Percentiles rank a stretch among this genome's conserved stretches.
These are phyloP conservation scores for Blastosporella zonata DNA, from an alignment of 1,284 basidiomycete species.

Conservation along the genomic window DNA sequence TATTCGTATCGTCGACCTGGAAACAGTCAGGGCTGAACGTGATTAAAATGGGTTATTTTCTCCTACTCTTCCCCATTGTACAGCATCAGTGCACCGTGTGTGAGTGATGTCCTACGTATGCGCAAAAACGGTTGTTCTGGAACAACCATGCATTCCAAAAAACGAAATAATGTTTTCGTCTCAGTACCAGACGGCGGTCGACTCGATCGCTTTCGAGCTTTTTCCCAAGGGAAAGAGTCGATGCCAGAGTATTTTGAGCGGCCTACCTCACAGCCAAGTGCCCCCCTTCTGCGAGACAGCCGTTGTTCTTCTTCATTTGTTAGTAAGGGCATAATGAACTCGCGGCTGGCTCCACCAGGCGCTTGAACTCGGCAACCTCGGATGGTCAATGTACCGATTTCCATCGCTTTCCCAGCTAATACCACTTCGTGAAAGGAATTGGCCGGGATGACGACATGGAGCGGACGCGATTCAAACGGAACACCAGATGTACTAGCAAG, in stretches of 20 bases:
- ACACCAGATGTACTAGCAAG: conserved; percentile 75
- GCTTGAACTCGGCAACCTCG: conserved; percentile 80
- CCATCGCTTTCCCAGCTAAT: conserved; percentile 65
- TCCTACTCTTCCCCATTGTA: conserved; percentile 88
- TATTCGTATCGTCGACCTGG: conserved; percentile 76
- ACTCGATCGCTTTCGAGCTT: conserved; percentile 36
- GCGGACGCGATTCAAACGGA: conserved; percentile 63
- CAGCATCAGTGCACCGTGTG: conserved; percentile 89
- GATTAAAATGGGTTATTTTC: background rate
- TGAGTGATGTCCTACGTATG: conserved; percentile 83
- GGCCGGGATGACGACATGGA: conserved; percentile 64
- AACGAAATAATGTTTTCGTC: conserved; percentile 38
- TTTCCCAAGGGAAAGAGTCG: conserved; percentile 60
- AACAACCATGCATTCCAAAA: conserved; percentile 76
- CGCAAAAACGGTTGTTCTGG: conserved; percentile 84
- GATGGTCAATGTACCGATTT: conserved; percentile 67
- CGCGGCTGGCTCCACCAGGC: conserved; percentile 66
- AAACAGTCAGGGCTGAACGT: conserved; percentile 5
- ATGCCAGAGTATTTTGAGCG: conserved; percentile 73
- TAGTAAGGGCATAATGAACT: conserved; percentile 75
- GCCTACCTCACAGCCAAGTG: conserved; percentile 59
- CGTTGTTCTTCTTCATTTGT: conserved; percentile 72
- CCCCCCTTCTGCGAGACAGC: conserved; percentile 52
- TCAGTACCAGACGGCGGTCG: conserved; percentile 24
- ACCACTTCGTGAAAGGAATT: conserved; percentile 73